Percentiles rank a stretch among this genome's conserved stretches.
Conservation (phyloP, 352 stramenopile species). For the Globisporangium paddicum region DNA sequence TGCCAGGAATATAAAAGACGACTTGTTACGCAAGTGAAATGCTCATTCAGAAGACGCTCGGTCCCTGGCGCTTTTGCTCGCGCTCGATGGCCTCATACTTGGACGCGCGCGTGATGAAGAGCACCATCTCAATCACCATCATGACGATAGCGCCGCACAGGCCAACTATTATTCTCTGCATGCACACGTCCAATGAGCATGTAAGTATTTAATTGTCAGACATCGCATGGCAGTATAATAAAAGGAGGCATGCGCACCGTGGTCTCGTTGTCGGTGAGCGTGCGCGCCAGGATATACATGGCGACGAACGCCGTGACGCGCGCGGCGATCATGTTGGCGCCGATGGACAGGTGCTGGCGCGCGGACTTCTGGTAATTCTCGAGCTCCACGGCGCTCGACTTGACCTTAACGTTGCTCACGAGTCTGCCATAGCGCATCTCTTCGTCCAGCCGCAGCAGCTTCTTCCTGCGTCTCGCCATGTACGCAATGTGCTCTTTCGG, state of each 20-base stretch:
- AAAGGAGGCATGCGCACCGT: conserved; percentile 30
- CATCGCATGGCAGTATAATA: background rate
- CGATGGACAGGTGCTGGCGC: conserved; percentile 75
- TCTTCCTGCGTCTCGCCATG: conserved; percentile 43
- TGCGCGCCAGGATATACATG: conserved; percentile 66
- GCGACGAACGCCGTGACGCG: conserved; percentile 78
- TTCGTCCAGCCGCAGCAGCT: conserved; percentile 73
- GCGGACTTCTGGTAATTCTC: conserved; percentile 57
- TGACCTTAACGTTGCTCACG: conserved; percentile 61
- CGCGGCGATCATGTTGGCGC: conserved; percentile 82
- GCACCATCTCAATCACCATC: conserved; percentile 87
- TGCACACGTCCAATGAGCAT: too few species aligned
- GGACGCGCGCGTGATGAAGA: conserved; percentile 73
- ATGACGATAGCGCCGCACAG: conserved; percentile 73
- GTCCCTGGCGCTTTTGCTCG: conserved; percentile 29
- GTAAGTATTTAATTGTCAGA: background rate
- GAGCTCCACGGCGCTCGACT: conserved; percentile 41
- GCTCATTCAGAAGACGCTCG: conserved; percentile 21
- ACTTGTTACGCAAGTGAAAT: background rate
- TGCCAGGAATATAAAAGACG: background rate
- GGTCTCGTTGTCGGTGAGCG: conserved; percentile 71
- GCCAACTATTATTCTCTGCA: conserved; percentile 57
- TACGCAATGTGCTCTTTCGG: conserved; percentile 22
- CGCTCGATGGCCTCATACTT: conserved; percentile 65
- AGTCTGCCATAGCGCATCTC: conserved; percentile 76